Conservation (phyloP, 495 filamentous ascomycete genomes). For the Tuber aestivum region DNA sequence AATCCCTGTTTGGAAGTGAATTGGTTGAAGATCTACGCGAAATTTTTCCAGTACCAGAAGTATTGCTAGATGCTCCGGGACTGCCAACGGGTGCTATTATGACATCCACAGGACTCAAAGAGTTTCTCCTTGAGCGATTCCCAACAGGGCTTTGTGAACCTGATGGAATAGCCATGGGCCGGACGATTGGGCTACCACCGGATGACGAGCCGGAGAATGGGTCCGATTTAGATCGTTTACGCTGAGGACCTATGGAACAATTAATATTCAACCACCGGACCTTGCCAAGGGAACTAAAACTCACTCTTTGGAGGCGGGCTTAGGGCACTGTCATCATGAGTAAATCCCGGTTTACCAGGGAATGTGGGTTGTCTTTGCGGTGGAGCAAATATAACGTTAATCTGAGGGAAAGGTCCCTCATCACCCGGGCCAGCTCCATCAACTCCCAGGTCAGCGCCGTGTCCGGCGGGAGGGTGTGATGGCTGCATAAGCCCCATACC, state of each 20-base stretch:
- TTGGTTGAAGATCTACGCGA: conserved; percentile 63
- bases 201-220: conserved; percentile 52
- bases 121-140: conserved; percentile 46
- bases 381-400: conserved; percentile 89
- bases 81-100: conserved; percentile 48
- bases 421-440: conserved; percentile 63
- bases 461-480: conserved; percentile 52
- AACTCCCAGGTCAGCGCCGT: conserved; percentile 44
- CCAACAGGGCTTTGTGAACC: conserved; percentile 39
- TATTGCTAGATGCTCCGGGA: conserved; percentile 61
- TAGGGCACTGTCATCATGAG: conserved; percentile 66
- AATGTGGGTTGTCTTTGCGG: conserved; percentile 62
- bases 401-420: conserved; percentile 76
- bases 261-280: conserved; percentile 42
- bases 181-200: conserved; percentile 45
- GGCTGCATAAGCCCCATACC: conserved; percentile 50
- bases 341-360: conserved; percentile 54
- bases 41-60: conserved; percentile 56
- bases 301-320: conserved; percentile 81
- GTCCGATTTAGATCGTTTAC: conserved; percentile 65
- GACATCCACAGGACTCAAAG: conserved; percentile 47
- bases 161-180: conserved; percentile 45
- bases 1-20: conserved; percentile 79
- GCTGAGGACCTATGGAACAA: conserved; percentile 52
- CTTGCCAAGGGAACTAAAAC: conserved; percentile 31